Evolutionary conservation across 768 basidiomycete species (phyloP).

Genomic region (Mycena vitilis): DNA sequence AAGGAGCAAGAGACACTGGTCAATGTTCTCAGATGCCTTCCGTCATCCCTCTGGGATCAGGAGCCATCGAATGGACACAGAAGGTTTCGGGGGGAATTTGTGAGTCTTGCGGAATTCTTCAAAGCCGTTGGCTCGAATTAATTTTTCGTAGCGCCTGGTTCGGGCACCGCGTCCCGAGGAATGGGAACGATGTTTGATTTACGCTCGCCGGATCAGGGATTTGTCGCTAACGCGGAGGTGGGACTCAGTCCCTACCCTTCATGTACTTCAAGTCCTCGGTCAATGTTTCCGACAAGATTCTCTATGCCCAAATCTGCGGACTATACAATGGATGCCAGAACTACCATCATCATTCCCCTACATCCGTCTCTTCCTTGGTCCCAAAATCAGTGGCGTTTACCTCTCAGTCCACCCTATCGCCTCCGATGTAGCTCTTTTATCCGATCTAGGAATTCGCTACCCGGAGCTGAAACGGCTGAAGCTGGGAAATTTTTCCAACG

Average conservation of each 20-base stretch:
- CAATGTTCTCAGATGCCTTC: conserved; percentile 10
- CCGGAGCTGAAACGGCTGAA: background rate
- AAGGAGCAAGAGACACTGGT: background rate
- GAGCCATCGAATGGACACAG: background rate
- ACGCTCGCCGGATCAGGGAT: conserved; percentile 3
- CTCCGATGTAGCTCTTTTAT: background rate
- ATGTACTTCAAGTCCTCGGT: background rate
- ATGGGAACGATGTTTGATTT: background rate
- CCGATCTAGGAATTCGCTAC: conserved; percentile 2
- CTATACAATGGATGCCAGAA: background rate
- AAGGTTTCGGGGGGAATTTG: background rate
- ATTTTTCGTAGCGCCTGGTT: background rate
- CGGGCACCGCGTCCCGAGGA: background rate
- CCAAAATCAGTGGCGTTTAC: background rate
- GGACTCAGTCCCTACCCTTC: background rate
- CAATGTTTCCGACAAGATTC: background rate
- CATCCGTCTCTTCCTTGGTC: conserved; percentile 9
- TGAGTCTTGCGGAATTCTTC: background rate
- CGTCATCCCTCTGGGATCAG: conserved; percentile 9
- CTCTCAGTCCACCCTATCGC: background rate
- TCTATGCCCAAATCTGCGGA: conserved; percentile 17
- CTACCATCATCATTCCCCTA: background rate
- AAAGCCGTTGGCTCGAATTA: background rate
- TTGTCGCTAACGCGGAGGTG: background rate
- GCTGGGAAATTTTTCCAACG: too few species aligned